A percentile compares a stretch with the other conserved stretches of the same genome.
Evolutionary conservation across 306 rosid genomes (phyloP).

Genomic region (Sicyos edulis): DNA sequence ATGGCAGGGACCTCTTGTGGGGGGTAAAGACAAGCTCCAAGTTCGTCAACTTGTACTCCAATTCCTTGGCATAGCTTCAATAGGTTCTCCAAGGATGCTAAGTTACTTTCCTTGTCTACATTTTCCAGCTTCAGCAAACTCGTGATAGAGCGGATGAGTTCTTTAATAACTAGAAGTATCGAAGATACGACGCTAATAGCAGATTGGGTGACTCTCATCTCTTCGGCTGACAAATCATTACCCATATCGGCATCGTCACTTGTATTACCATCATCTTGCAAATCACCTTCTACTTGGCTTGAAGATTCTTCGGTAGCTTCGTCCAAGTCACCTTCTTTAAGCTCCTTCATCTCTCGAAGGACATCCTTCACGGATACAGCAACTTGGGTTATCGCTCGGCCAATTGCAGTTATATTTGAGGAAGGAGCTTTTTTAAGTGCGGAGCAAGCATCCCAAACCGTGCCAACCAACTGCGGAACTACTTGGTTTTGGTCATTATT

Average conservation of each 20-base stretch:
- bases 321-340: constrained; percentile 50
- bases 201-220: constrained; percentile 66
- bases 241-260: constrained; percentile 70
- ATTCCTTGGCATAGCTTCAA: constrained; percentile 59
- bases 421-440: constrained; percentile 71
- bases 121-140: constrained; percentile 64
- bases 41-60: constrained; percentile 65
- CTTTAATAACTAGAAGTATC: constrained; percentile 50
- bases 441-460: constrained; percentile 79
- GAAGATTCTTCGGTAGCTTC: constrained; percentile 27
- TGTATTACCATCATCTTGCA: constrained; percentile 33
- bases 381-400: constrained; percentile 71
- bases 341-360: constrained; percentile 90
- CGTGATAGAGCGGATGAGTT: constrained; percentile 69
- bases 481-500: constrained; percentile 37
- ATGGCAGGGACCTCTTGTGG: constrained; percentile 71
- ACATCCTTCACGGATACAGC: constrained; percentile 86
- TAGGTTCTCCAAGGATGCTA: constrained; percentile 69
- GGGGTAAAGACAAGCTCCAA: constrained; percentile 89
- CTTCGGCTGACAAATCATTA: constrained; percentile 74
- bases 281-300: constrained; percentile 26
- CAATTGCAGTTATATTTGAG: constrained; percentile 75
- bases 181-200: constrained; percentile 53
- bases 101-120: constrained; percentile 34
- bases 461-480: constrained; percentile 66